A percentile compares a stretch with the other conserved stretches of the same genome.
These are phyloP conservation scores for Priceomyces medius DNA, from an alignment of 805 yeast genomes.

Conservation along the genomic window DNA sequence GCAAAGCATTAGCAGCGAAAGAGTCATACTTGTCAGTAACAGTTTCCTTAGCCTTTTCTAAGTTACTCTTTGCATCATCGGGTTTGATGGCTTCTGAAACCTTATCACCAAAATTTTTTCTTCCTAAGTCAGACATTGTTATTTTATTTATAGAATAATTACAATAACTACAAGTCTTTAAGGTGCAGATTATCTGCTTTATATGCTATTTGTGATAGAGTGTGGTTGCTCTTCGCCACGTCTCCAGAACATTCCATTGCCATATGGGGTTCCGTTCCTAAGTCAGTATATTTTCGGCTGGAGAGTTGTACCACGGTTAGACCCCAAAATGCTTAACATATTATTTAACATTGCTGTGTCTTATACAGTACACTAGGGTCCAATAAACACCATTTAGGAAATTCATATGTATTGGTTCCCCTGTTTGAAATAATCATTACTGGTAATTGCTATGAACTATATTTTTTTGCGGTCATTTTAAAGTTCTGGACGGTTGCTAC, in stretches of 20 bases:
- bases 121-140: slow-evolving; percentile 43
- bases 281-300: too few species aligned
- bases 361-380: too few species aligned
- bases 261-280: background rate
- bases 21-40: slow-evolving; percentile 37
- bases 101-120: slow-evolving; percentile 43
- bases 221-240: background rate
- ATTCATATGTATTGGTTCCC: too few species aligned
- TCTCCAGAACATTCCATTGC: background rate
- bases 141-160: background rate
- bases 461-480: too few species aligned
- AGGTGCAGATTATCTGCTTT: background rate
- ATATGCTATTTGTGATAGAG: too few species aligned
- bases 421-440: too few species aligned
- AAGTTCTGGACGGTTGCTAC: too few species aligned
- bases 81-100: slow-evolving; percentile 38
- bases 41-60: slow-evolving; percentile 37
- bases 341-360: too few species aligned
- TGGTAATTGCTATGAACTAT: too few species aligned
- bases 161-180: background rate
- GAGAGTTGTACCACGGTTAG: background rate
- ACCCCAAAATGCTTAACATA: too few species aligned
- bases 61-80: slow-evolving; percentile 39
- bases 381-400: too few species aligned
- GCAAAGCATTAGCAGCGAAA: slow-evolving; percentile 35